Evolutionary conservation across 2,329 filamentous ascomycete genomes (phyloP).

Genomic region (Colletotrichum tanaceti): DNA sequence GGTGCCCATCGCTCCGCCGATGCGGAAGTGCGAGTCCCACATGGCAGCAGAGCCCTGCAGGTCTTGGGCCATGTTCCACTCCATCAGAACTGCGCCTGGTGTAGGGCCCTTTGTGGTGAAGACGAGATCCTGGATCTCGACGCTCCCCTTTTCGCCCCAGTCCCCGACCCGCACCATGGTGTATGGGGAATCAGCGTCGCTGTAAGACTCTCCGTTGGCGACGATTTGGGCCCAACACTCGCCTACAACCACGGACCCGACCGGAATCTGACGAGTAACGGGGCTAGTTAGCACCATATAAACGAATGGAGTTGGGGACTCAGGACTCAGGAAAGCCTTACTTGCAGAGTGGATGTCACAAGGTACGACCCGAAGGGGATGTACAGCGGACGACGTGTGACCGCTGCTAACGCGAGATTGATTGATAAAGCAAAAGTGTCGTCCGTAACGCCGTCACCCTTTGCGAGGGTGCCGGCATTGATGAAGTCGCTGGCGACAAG

Average conservation of each 20-base stretch:
- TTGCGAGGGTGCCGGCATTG: slow-evolving; percentile 11
- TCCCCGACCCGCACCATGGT: slow-evolving; percentile 65
- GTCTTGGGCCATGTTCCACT: slow-evolving; percentile 66
- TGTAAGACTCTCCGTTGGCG: slow-evolving; percentile 58
- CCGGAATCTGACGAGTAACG: slow-evolving; percentile 48
- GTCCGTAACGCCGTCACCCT: too few relatives aligned
- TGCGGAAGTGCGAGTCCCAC: slow-evolving; percentile 56
- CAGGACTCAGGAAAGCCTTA: too few relatives aligned
- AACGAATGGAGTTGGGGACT: too few relatives aligned
- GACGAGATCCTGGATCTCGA: slow-evolving; percentile 71
- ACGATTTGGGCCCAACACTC: slow-evolving; percentile 59
- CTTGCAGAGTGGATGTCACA: too few relatives aligned
- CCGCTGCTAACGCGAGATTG: too few relatives aligned
- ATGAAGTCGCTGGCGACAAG: slow-evolving; percentile 18
- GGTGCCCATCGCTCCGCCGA: slow-evolving; percentile 62
- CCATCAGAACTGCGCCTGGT: slow-evolving; percentile 66
- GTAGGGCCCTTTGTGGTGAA: slow-evolving; percentile 66
- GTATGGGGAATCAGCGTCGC: slow-evolving; percentile 57
- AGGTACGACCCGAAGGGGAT: too few relatives aligned
- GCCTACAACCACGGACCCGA: slow-evolving; percentile 57
- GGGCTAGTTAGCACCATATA: too few relatives aligned
- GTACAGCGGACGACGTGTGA: too few relatives aligned
- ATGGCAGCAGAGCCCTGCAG: slow-evolving; percentile 56
- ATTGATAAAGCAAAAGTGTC: too few relatives aligned
- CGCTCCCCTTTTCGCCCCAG: slow-evolving; percentile 62